phyloP scores from a whole-genome alignment of 176 grass and related monocot genomes.

The Tillandsia leiboldiana region DNA sequence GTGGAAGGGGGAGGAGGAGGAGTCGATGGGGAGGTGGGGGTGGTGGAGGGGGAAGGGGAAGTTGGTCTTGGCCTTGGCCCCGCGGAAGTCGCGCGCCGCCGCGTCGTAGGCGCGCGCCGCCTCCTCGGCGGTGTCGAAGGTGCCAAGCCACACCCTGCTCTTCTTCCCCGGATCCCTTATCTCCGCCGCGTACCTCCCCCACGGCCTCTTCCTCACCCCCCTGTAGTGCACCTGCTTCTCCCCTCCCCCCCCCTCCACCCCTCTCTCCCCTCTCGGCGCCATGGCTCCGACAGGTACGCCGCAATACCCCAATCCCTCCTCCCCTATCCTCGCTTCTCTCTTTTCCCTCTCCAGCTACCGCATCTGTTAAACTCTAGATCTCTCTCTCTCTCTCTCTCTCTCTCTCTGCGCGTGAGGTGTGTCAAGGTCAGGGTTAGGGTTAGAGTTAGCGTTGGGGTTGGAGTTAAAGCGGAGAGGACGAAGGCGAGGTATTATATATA shows the following conservation, averaged over 20 bases:
- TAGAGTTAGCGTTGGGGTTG: too few species aligned
- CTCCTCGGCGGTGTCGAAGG: slow-evolving; percentile 24
- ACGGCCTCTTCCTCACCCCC: slow-evolving; percentile 81
- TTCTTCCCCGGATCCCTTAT: slow-evolving; percentile 89
- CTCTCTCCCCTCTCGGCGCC: neutral
- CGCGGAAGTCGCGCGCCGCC: slow-evolving; percentile 77
- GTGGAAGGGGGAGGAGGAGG: neutral
- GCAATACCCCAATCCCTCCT: slow-evolving; percentile 14
- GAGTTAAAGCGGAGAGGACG: too few species aligned
- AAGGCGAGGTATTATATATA: too few species aligned
- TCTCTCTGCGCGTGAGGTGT: too few species aligned
- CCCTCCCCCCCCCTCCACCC: slow-evolving; percentile 12
- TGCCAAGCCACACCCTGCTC: slow-evolving; percentile 88
- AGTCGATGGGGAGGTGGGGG: slow-evolving; percentile 5
- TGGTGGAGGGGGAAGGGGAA: slow-evolving; percentile 31
- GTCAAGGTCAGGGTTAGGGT: too few species aligned
- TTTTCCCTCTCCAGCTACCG: too few species aligned
- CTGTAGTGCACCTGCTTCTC: slow-evolving; percentile 36
- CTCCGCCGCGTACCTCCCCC: slow-evolving; percentile 86
- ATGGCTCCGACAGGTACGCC: neutral
- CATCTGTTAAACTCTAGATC: neutral
- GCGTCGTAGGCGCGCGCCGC: slow-evolving; percentile 70
- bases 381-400: neutral
- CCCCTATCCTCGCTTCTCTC: too few species aligned
- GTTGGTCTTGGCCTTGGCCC: slow-evolving; percentile 88